Base-by-base conservation (phyloP, 805 yeast species). In the Jamesozyma rosinii region DNA sequence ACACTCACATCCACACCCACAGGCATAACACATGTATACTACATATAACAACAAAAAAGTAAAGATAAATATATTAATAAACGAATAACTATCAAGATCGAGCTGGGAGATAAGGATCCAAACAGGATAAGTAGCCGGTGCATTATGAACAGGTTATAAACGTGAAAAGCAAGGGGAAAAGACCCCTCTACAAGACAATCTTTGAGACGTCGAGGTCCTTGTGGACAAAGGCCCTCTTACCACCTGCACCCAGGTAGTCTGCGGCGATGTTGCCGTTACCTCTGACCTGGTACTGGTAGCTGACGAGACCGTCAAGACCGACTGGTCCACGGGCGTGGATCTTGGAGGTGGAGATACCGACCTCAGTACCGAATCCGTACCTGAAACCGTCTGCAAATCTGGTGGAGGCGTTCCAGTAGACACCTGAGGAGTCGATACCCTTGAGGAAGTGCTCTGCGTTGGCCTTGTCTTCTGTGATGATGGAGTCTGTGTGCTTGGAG, bases 291-390 rank as follows among this genome's bases (percentile, higher is more conserved):
- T 92, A 92, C 65, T 92, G 97, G 64, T 92, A 92, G 54, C 94
- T 85, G 61, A 90, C 95, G 51, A 92, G 72, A 1, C 99, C 99
- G 60, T 92, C 99, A 27, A 92, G 72, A 2, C 99, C 99, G 29
- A 92, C 97, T 14, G 98, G 99, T 2, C 99, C 99, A 57, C 99
- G 76, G 9, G 98, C 95, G 61, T 92, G 99, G 49, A 92, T 87
- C 64, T 92, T 92, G 60, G 90, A 89, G 37, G 98, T 92, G 39
- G 95, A 83, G 46, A 92, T 90, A 30, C 99, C 99, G 15, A 92
- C 98, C 64, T 92, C 99, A 5, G 99, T 83, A 42, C 99, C 99
- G 61, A 94, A 92, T 0, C 99, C 99, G 59, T 90, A 92, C 61
- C 98, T 76, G 73, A 86, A 92, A 3, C 99, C 99, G 64, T 92